Percentiles rank a stretch among this genome's conserved stretches.
Evolutionary conservation across 345 rosid species (phyloP).

Genomic region (Microcos paniculata): DNA sequence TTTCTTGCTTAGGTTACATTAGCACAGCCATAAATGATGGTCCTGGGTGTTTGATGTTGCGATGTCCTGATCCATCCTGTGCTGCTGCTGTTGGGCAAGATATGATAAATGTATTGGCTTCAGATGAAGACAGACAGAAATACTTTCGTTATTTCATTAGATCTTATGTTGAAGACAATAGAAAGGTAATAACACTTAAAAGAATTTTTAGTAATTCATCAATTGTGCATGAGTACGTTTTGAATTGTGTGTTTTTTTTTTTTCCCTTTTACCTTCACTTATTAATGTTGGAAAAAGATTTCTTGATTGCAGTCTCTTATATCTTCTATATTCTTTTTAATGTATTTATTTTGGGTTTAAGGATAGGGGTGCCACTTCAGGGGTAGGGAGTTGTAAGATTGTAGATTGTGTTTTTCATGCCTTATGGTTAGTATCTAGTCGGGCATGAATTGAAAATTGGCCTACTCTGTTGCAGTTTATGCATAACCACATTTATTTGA

Average conservation of each 20-base stretch:
- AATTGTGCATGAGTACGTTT: too few species aligned
- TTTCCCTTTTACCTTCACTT: too few species aligned
- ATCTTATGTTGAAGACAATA: conserved; percentile 78
- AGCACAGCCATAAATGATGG: conserved; percentile 67
- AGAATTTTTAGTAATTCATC: background rate
- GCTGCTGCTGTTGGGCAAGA: conserved; percentile 68
- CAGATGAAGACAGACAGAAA: conserved; percentile 56
- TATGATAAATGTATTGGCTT: conserved; percentile 54
- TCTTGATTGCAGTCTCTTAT: background rate
- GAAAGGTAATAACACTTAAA: conserved; percentile 44
- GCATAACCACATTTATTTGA: background rate
- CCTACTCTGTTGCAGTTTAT: background rate
- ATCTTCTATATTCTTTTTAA: background rate
- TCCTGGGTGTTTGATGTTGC: conserved; percentile 74
- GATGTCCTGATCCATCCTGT: conserved; percentile 82
- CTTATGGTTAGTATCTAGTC: background rate
- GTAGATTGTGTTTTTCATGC: background rate
- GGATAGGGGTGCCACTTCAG: background rate
- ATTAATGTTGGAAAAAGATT: background rate
- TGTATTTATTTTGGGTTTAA: conserved; percentile 8
- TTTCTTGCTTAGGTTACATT: conserved; percentile 54
- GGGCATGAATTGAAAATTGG: background rate
- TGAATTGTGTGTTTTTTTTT: background rate
- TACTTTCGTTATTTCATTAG: conserved; percentile 60
- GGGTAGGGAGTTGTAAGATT: background rate